phyloP scores from a whole-genome alignment of 139 green algal species.

The Ostreobium quekettii region DNA sequence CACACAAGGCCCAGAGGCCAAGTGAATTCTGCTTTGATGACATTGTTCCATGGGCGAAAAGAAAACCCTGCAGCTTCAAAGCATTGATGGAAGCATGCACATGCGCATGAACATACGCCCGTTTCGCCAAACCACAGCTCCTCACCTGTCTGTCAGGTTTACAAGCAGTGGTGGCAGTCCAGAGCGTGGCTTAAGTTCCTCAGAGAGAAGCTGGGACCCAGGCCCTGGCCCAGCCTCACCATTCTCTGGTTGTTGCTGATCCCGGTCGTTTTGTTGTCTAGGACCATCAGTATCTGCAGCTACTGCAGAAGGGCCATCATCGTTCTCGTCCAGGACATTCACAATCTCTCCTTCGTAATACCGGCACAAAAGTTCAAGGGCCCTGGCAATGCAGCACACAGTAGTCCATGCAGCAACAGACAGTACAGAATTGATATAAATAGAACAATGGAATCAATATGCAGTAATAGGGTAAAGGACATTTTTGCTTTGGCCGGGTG shows the following conservation, averaged over 20 bases:
- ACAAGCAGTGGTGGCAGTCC: constrained; percentile 84
- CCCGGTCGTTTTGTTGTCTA: not conserved
- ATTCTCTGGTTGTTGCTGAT: constrained; percentile 5
- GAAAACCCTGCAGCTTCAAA: too few relatives aligned
- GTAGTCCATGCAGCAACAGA: not conserved
- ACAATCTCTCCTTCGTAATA: constrained; percentile 39
- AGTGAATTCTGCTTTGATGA: too few relatives aligned
- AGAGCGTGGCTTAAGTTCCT: constrained; percentile 63
- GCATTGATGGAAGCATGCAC: too few relatives aligned
- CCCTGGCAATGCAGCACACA: constrained; percentile 19
- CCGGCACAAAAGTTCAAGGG: constrained; percentile 40
- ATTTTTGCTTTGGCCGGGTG: too few relatives aligned
- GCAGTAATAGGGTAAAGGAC: too few relatives aligned
- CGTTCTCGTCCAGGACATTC: constrained; percentile 3
- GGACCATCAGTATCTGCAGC: not conserved
- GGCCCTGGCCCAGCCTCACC: constrained; percentile 5
- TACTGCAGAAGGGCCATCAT: not conserved
- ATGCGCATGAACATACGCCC: too few relatives aligned
- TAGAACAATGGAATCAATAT: too few relatives aligned
- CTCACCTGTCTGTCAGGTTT: constrained; percentile 55
- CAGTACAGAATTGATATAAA: too few relatives aligned
- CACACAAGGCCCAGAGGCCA: too few relatives aligned
- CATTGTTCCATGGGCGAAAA: too few relatives aligned
- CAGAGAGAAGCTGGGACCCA: constrained; percentile 45
- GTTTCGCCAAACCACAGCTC: too few relatives aligned